Evolutionary conservation across 371 early-diverging fungal species (phyloP), one percentile per base, ranked within the genome.

Genomic region (Actinomortierella wolfii): DNA sequence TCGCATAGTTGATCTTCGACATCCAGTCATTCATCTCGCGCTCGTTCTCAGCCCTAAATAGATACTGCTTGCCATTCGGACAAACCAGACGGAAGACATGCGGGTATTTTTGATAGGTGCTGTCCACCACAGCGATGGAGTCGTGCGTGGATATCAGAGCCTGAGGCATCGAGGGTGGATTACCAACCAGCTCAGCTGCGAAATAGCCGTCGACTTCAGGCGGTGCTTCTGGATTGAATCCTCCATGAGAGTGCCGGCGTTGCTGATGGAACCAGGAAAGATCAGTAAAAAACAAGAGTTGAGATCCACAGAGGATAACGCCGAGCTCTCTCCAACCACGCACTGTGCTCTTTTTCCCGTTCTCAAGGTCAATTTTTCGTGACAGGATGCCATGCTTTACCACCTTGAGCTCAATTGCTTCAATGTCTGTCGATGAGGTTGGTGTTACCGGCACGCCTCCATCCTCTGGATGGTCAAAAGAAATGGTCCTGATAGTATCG

Each of bases 21-120:
- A 93, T 90, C 93, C 93, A 93, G 56, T 92, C 90, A 25, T 88
- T 86, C 80, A 92, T 85, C 9, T 89, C 89, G 34, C 78, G 79
- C 67, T 89, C 86, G 50, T 74, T 75, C 13, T 85, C 77, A 3
- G 89, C 86, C 57, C 88, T 80, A 53, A 92, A 78, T 43, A 92
- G 67, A 54, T 88, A 89, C 56, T 91, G 87, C 60, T 88, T 84
- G 21, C 88, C 90, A 47, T 88, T 88, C 2, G 83, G 83, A 7
- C 87, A 83, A 17, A 86, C 83, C 17, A 92, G 68, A 18, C 93
- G 83, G 74, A 92, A 91, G n/a, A 88, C 89, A 54, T 92, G 81
- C 3, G 86, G 85, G 66, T 90, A 89, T 78, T 89, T 91, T 54
- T 76, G 85, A 67, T 91, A 91, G 9, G 77, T 76, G 26, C 84